Conservation (phyloP, 208 protist species). For the Endotrypanum monterogeii region DNA sequence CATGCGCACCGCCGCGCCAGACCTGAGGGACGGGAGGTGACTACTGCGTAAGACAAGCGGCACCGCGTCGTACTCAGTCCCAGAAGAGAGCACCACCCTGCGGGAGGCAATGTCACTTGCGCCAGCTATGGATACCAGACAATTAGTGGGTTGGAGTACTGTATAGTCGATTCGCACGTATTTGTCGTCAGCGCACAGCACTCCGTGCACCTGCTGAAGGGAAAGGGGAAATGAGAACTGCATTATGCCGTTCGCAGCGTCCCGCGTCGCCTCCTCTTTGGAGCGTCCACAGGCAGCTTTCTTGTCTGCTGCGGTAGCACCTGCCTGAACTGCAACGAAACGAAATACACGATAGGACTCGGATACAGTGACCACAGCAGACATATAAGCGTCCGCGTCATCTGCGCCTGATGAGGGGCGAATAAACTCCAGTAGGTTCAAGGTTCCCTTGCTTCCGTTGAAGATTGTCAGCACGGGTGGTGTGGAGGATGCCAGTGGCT, state of each 20-base stretch:
- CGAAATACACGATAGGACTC: conserved; percentile 29
- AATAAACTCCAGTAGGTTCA: conserved; percentile 40
- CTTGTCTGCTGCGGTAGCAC: conserved; percentile 29
- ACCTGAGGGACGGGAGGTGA: conserved; percentile 5
- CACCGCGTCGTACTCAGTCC: conserved; percentile 32
- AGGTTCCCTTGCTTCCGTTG: conserved; percentile 47
- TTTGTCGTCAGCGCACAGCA: conserved; percentile 44
- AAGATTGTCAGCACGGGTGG: conserved; percentile 37
- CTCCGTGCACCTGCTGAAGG: conserved; percentile 38
- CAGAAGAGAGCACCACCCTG: conserved; percentile 41
- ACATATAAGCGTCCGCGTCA: conserved; percentile 27
- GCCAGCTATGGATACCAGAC: conserved; percentile 42
- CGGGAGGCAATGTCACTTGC: conserved; percentile 20
- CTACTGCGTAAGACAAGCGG: conserved; percentile 18
- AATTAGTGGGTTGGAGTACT: conserved; percentile 35
- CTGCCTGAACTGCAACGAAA: conserved; percentile 24
- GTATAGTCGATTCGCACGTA: conserved; percentile 73
- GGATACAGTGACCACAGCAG: conserved; percentile 16
- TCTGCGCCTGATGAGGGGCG: conserved; percentile 2
- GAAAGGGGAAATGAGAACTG: conserved; percentile 36
- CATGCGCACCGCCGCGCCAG: conserved; percentile 36
- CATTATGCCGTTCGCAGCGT: conserved; percentile 32
- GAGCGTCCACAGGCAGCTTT: conserved; percentile 23
- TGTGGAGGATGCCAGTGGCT: not conserved
- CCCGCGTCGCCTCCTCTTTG: conserved; percentile 30